phyloP scores from a whole-genome alignment of 1,139 yeast species.

The Candida glucosophila region DNA sequence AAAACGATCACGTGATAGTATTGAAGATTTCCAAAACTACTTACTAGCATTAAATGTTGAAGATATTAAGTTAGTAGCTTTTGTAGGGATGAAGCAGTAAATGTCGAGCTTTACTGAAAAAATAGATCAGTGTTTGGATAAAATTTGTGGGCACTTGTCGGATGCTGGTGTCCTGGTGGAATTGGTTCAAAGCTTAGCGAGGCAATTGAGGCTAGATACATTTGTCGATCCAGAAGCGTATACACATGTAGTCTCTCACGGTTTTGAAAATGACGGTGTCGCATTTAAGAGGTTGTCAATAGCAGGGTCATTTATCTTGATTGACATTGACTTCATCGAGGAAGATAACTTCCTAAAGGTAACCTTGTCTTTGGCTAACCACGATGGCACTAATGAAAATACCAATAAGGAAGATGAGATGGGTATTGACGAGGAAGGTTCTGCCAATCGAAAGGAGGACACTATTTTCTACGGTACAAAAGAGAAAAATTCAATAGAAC shows the following conservation, averaged over 20 bases:
- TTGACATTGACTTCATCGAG: conserved; percentile 33
- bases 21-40: no score
- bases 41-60: no score
- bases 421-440: conserved; percentile 2
- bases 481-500: conserved; percentile 5
- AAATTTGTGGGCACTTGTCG: conserved; percentile 24
- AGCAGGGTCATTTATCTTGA: conserved; percentile 34
- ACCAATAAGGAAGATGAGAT: conserved; percentile 1
- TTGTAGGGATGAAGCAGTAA: no score
- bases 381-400: conserved; percentile 4
- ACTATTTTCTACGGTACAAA: not conserved
- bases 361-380: conserved; percentile 30
- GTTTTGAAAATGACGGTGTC: conserved; percentile 5
- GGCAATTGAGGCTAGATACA: conserved; percentile 34
- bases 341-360: conserved; percentile 19
- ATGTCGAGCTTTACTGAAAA: no score
- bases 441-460: conserved; percentile 1
- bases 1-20: no score
- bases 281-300: conserved; percentile 25
- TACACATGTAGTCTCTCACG: conserved; percentile 15
- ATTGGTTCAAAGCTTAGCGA: conserved; percentile 32
- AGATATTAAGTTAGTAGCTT: no score
- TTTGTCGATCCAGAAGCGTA: conserved; percentile 32
- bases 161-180: conserved; percentile 29
- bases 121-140: conserved; percentile 20